Evolutionary conservation across 805 yeast species (phyloP), one percentile per base, ranked within the genome.

Genomic region (Saccharomycopsis fermentans): DNA sequence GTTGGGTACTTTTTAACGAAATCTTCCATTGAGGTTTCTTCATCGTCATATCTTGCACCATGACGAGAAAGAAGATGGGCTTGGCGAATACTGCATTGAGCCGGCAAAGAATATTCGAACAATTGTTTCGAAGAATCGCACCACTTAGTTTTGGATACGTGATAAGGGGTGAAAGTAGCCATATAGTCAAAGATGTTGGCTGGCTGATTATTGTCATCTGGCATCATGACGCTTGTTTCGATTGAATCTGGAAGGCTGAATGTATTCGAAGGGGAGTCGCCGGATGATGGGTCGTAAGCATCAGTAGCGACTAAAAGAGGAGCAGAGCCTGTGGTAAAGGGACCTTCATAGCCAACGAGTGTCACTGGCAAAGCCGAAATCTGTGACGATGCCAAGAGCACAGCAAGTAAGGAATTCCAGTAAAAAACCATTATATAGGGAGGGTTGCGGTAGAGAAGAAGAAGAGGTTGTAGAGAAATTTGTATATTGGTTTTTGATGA

Each of bases 41-140:
- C n/a, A 26, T n/a, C 21, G 29, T 50, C 53, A 65, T 75, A 86
- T 63, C 96, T 74, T 69, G 87, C 91, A 27, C 92, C 95, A 66
- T 89, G 95, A 66, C 96, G 78, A 64, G 83, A 82, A 56, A 85
- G 71, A 26, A 86, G 71, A 63, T 85, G 90, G 6, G 85, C 88
- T 69, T 86, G 92, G 63, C 80, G 81, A 58, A 83, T 73, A 5
- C 69, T 65, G 69, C 87, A 83, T 52, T 73, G 73, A 8, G 68
- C 72, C 34, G 65, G 64, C 47, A 63, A 55, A 1, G 55, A 58
- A 24, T 61, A 63, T 48, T 63, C 63, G 39, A 57, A 63, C 21
- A 63, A 63, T 11, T 62, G 60, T n/a, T 29, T 52, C 16, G 55
- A 29, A 21, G 50, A 24, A 21, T 21, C 50, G 14, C n/a, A 43